Conservation (phyloP, 805 yeast genomes). For the Monosporozyma servazzii region DNA sequence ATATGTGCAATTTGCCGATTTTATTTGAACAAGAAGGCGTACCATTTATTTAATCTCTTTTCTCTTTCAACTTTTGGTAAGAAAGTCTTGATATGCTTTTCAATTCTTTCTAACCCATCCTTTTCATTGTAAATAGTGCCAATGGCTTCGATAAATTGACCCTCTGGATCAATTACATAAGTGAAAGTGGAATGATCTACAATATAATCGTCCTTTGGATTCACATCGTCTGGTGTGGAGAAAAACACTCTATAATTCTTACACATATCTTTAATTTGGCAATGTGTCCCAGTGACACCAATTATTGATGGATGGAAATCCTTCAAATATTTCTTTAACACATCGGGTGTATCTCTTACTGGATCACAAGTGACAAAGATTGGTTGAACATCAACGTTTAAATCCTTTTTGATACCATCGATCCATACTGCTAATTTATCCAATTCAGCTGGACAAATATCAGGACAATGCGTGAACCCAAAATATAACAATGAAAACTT, state of each 20-base stretch:
- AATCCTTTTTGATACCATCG: constrained; percentile 50
- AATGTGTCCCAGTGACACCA: constrained; percentile 89
- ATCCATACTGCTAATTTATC: constrained; percentile 71
- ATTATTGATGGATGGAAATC: constrained; percentile 85
- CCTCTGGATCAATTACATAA: constrained; percentile 95
- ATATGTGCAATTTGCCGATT: too few relatives aligned
- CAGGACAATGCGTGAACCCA: constrained; percentile 97
- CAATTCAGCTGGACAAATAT: constrained; percentile 94
- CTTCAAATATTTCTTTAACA: constrained; percentile 64
- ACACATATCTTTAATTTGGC: constrained; percentile 73
- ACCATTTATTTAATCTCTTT: constrained; percentile 50
- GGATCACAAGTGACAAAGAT: constrained; percentile 95
- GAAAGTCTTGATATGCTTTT: constrained; percentile 67
- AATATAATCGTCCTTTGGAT: constrained; percentile 89
- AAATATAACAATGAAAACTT: constrained; percentile 77
- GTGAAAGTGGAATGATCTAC: constrained; percentile 97
- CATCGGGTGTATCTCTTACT: constrained; percentile 81
- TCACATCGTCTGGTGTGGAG: constrained; percentile 85
- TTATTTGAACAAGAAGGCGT: constrained; percentile 31
- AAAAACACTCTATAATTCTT: constrained; percentile 90
- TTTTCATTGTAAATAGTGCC: constrained; percentile 82
- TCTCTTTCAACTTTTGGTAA: constrained; percentile 66
- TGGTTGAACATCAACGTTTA: constrained; percentile 54
- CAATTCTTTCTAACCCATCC: constrained; percentile 68
- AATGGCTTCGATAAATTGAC: constrained; percentile 85